Conservation (phyloP, 805 yeast genomes). For the Jamesozyma jinghongensis region DNA sequence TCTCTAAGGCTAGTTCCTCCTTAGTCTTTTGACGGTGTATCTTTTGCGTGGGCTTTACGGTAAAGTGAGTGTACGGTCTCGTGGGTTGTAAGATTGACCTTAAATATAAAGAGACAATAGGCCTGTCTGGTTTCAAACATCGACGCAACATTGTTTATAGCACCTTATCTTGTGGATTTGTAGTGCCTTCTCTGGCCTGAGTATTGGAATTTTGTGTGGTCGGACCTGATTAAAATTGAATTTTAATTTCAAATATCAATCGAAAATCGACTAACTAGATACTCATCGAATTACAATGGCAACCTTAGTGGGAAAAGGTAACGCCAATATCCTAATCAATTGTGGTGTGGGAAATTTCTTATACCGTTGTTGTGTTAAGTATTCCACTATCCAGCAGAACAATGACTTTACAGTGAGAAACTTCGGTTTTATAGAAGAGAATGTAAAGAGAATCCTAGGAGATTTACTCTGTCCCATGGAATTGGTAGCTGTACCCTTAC, state of each 20-base stretch:
- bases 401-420: constrained; percentile 19
- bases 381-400: constrained; percentile 10
- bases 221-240: too few species aligned
- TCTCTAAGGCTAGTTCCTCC: constrained; percentile 28
- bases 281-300: neutral
- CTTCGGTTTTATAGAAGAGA: constrained; percentile 8
- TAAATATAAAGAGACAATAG: constrained; percentile 2
- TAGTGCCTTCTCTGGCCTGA: too few species aligned
- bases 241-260: too few species aligned
- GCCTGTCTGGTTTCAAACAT: too few species aligned
- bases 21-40: constrained; percentile 18
- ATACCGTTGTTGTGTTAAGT: constrained; percentile 22
- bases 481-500: constrained; percentile 4
- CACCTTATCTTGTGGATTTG: too few species aligned
- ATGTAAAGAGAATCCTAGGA: constrained; percentile 7
- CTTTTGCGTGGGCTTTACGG: neutral
- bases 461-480: constrained; percentile 12
- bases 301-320: constrained; percentile 14
- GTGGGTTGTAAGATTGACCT: too few species aligned
- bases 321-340: constrained; percentile 21
- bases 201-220: too few species aligned
- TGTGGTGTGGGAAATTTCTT: constrained; percentile 8
- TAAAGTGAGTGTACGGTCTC: too few species aligned
- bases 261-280: too few species aligned
- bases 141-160: too few species aligned